phyloP scores from a whole-genome alignment of 441 rosid genomes.

The Pelargonium citronellum region DNA sequence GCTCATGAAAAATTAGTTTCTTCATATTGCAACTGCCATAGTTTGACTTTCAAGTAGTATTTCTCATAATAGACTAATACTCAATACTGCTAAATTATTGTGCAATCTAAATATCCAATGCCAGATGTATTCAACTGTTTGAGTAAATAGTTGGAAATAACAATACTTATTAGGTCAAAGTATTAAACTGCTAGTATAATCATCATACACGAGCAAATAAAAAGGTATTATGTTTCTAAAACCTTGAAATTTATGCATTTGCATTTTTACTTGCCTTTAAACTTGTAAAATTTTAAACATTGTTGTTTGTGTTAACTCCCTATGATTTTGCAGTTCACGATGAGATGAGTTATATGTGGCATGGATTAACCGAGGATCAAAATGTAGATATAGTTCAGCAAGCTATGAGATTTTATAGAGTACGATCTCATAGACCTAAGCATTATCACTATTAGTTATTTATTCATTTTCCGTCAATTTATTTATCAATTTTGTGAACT shows the following conservation, averaged over 20 bases:
- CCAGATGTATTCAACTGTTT: not conserved
- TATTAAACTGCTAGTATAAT: not conserved
- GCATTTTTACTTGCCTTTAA: not conserved
- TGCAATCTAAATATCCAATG: not conserved
- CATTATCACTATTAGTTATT: slow-evolving; percentile 10
- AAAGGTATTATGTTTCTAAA: not conserved
- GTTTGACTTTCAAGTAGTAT: not conserved
- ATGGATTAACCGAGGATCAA: slow-evolving; percentile 58
- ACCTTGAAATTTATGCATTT: slow-evolving; percentile 6
- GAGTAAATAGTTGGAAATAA: not conserved
- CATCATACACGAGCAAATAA: not conserved
- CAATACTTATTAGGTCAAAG: not conserved
- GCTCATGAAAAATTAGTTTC: not conserved
- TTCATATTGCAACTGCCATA: not conserved
- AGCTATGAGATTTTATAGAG: slow-evolving; percentile 55
- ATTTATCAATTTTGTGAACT: slow-evolving; percentile 25
- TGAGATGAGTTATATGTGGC: slow-evolving; percentile 45
- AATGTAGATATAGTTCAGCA: slow-evolving; percentile 43
- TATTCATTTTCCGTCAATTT: slow-evolving; percentile 6
- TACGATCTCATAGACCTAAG: slow-evolving; percentile 34
- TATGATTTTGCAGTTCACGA: slow-evolving; percentile 49
- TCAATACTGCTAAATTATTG: not conserved
- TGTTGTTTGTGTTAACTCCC: slow-evolving; percentile 20
- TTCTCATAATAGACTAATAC: not conserved
- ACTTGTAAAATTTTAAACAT: not conserved